Evolutionary conservation across 306 rosid genomes (phyloP), one percentile per base, ranked within the genome.

Genomic region (Rubus parviflorus): DNA sequence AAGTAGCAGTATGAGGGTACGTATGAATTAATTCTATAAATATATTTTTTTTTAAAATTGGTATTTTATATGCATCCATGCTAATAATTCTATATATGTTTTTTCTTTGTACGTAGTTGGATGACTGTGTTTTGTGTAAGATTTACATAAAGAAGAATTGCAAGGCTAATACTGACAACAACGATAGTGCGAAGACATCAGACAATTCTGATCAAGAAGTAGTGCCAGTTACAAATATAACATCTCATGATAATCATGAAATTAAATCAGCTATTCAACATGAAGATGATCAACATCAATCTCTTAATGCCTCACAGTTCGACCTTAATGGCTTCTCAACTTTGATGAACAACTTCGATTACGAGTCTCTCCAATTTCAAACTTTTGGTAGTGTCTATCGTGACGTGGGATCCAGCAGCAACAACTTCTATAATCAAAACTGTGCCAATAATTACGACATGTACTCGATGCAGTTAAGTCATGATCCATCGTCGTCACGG

Each of bases 51-150:
- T 14, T 12, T 3, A 49, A 49, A 45, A 45, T 45, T 45, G 13
- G 11, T 9, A 45, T 45, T 8, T 45, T 49, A 49, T 49, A 13
- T 12, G 17, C 54, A 49, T 49, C n/a, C 3, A 14, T 49, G 35
- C 17, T 49, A 49, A 49, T 14, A 4, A 12, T 12, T 49, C 5
- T 49, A 30, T n/a, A n/a, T n/a, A n/a, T 49, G 19, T 49, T 49
- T 60, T 42, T 47, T 0, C 43, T 61, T 6, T 60, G 12, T 30
- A 30, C 35, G 35, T 20, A 75, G 70, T 62, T 75, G 78, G 20
- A 75, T 62, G 78, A 45, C 10, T 75, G 19, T 15, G 70, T 75
- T 46, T 47, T 75, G 78, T 45, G 47, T 19, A 62, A 63, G 61
- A 62, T 75, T 30, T 75, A 75, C 38, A 3, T 23, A 35, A 61